A percentile compares a stretch with the other conserved stretches of the same genome.
phyloP scores from a whole-genome alignment of 305 asterid genomes.

The Striga hermonthica region DNA sequence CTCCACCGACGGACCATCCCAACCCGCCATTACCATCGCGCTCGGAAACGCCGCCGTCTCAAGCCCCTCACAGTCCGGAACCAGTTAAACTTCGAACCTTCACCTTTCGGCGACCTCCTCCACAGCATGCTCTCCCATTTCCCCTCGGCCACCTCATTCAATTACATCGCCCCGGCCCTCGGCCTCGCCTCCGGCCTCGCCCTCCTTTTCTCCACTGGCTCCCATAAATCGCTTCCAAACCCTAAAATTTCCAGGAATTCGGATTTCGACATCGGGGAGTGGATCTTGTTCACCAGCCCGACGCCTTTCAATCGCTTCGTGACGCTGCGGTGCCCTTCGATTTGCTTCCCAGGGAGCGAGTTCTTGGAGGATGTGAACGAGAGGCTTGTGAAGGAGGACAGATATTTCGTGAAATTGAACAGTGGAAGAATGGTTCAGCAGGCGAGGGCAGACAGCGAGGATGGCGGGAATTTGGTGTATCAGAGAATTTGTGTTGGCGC shows the following conservation, averaged over 20 bases:
- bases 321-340: conserved; percentile 79
- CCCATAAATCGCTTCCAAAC: conserved; percentile 28
- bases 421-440: conserved; percentile 53
- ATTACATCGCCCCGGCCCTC: conserved; percentile 56
- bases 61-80: conserved; percentile 38
- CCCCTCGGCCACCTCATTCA: conserved; percentile 47
- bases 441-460: conserved; percentile 36
- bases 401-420: conserved; percentile 63
- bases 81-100: conserved; percentile 34
- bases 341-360: conserved; percentile 63
- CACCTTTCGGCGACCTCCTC: conserved; percentile 48
- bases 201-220: conserved; percentile 41
- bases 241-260: conserved; percentile 25
- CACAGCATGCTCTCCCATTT: conserved; percentile 52
- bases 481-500: conserved; percentile 74
- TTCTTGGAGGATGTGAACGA: conserved; percentile 59
- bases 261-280: conserved; percentile 53
- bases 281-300: conserved; percentile 78
- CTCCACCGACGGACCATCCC: conserved; percentile 31
- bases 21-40: conserved; percentile 40
- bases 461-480: conserved; percentile 53
- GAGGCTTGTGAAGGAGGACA: conserved; percentile 66
- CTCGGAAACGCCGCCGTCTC: conserved; percentile 69
- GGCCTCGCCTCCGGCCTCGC: conserved; percentile 77
- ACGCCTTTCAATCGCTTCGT: conserved; percentile 96